Conservation (phyloP, 257 asterid species). For the Salvia hispanica region DNA sequence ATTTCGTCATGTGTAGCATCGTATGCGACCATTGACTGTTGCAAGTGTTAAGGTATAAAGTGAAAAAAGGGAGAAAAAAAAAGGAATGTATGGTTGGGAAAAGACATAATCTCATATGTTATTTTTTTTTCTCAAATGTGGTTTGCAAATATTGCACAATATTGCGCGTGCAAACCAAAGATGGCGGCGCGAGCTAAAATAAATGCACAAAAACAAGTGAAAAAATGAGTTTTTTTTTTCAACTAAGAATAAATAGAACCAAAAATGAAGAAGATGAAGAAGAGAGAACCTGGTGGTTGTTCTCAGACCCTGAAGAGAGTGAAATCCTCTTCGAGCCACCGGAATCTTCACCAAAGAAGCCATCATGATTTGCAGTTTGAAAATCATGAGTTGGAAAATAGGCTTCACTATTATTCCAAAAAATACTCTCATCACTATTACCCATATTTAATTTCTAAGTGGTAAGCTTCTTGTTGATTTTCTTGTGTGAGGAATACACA, state of each 20-base stretch:
- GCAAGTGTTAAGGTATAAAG: no score
- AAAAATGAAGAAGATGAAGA: background rate
- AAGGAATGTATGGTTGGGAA: conserved; percentile 1
- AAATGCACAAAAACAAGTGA: background rate
- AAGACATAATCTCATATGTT: background rate
- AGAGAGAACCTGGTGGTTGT: conserved; percentile 31
- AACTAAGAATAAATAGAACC: background rate
- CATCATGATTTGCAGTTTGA: conserved; percentile 18
- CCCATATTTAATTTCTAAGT: conserved; percentile 14
- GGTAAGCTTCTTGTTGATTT: no score
- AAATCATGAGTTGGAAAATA: background rate
- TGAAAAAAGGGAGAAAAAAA: background rate
- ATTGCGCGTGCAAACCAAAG: no score
- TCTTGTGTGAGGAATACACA: no score
- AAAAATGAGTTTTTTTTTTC: no score
- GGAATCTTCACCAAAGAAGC: background rate
- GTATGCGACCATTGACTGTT: background rate
- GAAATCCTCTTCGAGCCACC: conserved; percentile 28
- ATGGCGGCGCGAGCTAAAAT: background rate
- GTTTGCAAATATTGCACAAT: no score
- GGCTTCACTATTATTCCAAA: conserved; percentile 29
- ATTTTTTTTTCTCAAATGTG: no score
- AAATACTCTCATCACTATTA: conserved; percentile 20
- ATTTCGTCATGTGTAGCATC: background rate
- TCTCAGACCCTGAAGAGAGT: conserved; percentile 22